These are phyloP conservation scores for Candida andamanensis DNA, from an alignment of 805 yeast genomes.

Conservation along the genomic window DNA sequence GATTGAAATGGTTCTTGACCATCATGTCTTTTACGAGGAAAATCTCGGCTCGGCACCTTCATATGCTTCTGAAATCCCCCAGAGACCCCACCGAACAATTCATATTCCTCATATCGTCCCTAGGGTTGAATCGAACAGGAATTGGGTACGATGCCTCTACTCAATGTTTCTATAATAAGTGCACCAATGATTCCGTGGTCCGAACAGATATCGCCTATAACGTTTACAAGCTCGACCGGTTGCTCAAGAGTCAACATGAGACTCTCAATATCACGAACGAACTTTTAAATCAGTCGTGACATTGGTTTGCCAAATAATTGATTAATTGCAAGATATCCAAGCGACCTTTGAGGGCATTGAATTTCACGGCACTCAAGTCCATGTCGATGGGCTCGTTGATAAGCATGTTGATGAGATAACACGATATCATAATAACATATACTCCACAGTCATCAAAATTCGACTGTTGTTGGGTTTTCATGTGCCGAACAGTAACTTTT, in stretches of 20 bases:
- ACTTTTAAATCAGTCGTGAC: constrained; percentile 5
- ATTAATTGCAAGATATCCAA: constrained; percentile 31
- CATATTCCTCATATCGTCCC: constrained; percentile 8
- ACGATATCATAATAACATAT: constrained; percentile 33
- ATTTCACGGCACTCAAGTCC: constrained; percentile 33
- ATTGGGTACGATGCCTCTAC: constrained; percentile 9
- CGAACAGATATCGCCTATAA: no score
- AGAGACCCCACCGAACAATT: constrained; percentile 5
- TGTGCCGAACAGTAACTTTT: constrained; percentile 7
- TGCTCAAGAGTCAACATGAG: constrained; percentile 2
- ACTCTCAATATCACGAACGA: constrained; percentile 8
- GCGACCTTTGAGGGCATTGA: constrained; percentile 47
- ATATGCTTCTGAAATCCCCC: constrained; percentile 1
- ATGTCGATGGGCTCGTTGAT: constrained; percentile 29
- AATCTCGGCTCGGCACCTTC: constrained; percentile 4
- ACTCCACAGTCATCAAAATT: constrained; percentile 69
- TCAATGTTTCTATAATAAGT: constrained; percentile 8
- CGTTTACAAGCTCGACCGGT: no score
- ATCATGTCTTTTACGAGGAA: constrained; percentile 9
- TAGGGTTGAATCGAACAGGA: constrained; percentile 8
- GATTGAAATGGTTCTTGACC: constrained; percentile 11
- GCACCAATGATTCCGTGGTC: no score
- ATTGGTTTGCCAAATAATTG: no score
- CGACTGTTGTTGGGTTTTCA: constrained; percentile 53
- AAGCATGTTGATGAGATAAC: constrained; percentile 27